A percentile compares a stretch with the other conserved stretches of the same genome.
Conservation (phyloP, 805 yeast species). For the Hanseniaspora lindneri region DNA sequence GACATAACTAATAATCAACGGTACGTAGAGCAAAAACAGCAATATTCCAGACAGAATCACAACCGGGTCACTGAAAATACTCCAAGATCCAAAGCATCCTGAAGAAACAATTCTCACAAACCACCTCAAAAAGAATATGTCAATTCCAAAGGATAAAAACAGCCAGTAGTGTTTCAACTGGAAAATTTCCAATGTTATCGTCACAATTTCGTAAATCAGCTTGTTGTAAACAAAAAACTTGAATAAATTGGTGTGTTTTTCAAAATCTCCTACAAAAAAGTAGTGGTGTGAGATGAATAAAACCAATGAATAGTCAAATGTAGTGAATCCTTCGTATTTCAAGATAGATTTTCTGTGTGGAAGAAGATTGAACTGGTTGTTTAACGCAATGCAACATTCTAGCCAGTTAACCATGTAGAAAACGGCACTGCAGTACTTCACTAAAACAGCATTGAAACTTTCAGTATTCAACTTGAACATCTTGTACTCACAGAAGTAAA, state of each 20-base stretch:
- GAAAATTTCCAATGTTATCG: constrained; percentile 6
- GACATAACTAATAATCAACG: constrained; percentile 5
- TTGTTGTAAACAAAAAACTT: constrained; percentile 13
- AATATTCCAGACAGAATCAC: background rate
- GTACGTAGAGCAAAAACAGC: constrained; percentile 3
- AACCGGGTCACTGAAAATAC: background rate
- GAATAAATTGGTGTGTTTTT: background rate
- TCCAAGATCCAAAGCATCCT: background rate
- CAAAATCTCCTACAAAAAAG: background rate
- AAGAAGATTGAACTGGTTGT: constrained; percentile 8
- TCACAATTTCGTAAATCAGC: constrained; percentile 6
- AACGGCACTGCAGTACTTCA: background rate
- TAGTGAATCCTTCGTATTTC: constrained; percentile 12
- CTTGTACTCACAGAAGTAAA: background rate
- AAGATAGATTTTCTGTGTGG: constrained; percentile 14
- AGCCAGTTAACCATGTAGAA: constrained; percentile 12
- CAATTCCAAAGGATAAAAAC: background rate
- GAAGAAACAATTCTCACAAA: background rate
- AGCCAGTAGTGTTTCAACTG: constrained; percentile 3
- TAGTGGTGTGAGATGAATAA: background rate
- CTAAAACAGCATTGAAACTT: background rate
- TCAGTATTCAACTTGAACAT: background rate
- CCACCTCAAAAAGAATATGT: constrained; percentile 2
- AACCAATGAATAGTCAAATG: constrained; percentile 10
- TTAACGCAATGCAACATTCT: constrained; percentile 7